Conservation (phyloP, 345 rosid genomes). For the Populus davidiana region DNA sequence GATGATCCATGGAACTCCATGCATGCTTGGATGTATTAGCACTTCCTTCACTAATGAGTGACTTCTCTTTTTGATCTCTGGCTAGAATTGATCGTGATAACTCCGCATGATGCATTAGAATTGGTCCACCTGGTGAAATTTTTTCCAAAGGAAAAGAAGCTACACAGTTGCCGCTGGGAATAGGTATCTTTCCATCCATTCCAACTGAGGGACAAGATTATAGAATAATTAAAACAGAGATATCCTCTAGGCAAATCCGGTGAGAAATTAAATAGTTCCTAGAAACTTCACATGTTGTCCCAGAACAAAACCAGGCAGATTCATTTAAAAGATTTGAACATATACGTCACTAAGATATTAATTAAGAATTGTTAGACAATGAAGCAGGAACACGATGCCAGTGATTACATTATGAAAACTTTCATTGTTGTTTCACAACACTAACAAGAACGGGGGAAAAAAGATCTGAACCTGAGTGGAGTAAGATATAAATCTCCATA, state of each 20-base stretch:
- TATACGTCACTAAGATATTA: background rate
- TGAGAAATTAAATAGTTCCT: background rate
- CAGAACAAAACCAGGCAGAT: background rate
- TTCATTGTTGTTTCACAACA: background rate
- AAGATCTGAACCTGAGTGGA: background rate
- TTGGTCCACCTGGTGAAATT: conserved; percentile 17
- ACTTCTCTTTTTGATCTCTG: conserved; percentile 29
- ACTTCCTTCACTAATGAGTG: conserved; percentile 31
- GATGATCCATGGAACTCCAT: conserved; percentile 37
- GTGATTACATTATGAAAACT: background rate
- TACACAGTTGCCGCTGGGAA: conserved; percentile 26
- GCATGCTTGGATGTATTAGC: conserved; percentile 32
- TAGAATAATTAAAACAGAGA: background rate
- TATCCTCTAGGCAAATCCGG: background rate
- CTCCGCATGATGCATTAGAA: conserved; percentile 23
- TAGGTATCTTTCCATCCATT: conserved; percentile 21
- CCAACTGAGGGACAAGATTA: conserved; percentile 20
- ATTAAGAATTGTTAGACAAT: background rate
- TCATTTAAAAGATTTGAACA: background rate
- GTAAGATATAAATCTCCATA: background rate
- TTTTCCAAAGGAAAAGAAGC: conserved; percentile 38
- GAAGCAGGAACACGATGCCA: background rate
- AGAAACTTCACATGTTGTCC: background rate
- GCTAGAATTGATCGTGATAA: conserved; percentile 23
- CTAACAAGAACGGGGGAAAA: background rate